These are phyloP conservation scores for Phytopythium vexans DNA, from an alignment of 352 stramenopile species.

Conservation along the genomic window DNA sequence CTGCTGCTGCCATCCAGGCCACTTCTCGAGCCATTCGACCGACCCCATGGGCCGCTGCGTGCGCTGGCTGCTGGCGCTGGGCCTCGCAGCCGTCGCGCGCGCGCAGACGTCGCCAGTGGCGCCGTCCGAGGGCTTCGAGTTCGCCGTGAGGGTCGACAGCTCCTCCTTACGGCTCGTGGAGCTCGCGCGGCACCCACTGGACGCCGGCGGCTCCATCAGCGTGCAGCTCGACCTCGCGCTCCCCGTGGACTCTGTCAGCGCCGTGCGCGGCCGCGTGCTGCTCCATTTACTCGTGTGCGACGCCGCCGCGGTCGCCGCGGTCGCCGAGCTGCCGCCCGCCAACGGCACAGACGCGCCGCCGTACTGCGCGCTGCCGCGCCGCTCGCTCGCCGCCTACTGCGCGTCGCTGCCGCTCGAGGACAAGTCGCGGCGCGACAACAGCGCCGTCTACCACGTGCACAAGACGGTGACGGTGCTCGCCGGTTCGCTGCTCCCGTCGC, in stretches of 20 bases:
- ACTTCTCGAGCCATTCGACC: no score
- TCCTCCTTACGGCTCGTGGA: conserved; percentile 19
- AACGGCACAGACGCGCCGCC: conserved; percentile 13
- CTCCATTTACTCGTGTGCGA: conserved; percentile 51
- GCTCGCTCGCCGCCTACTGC: conserved; percentile 45
- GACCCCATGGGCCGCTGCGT: no score
- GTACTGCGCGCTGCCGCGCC: conserved; percentile 51
- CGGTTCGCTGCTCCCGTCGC: conserved; percentile 4
- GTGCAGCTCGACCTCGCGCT: conserved; percentile 43
- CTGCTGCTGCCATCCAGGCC: neutral
- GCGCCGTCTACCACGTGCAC: conserved; percentile 35
- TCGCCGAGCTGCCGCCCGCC: conserved; percentile 8
- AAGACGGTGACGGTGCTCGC: conserved; percentile 12
- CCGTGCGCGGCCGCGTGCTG: conserved; percentile 34
- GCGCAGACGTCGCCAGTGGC: no score
- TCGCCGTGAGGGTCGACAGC: conserved; percentile 23
- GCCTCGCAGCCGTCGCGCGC: no score
- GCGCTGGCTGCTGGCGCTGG: neutral
- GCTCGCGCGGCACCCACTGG: conserved; percentile 36
- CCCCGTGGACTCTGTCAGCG: conserved; percentile 13
- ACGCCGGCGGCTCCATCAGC: conserved; percentile 32
- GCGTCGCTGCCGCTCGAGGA: conserved; percentile 43
- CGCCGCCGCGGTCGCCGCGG: conserved; percentile 8
- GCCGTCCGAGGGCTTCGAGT: conserved; percentile 8
- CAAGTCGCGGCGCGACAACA: conserved; percentile 13